Conservation (phyloP, 805 yeast species). For the Zygosaccharomyces lentus region DNA sequence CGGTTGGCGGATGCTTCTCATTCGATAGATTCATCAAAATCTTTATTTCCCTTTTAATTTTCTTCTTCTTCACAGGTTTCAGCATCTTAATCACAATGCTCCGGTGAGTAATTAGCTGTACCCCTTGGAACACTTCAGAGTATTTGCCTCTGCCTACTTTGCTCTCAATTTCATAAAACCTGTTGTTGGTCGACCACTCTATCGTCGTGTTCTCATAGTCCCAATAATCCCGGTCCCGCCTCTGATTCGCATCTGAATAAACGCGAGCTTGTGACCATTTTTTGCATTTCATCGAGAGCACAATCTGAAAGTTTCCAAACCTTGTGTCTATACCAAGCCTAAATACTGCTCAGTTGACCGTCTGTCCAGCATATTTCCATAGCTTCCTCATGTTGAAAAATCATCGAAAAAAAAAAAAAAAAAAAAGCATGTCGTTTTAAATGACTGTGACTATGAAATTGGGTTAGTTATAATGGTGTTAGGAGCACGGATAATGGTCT, state of each 20-base stretch:
- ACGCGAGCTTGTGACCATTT: slow-evolving; percentile 53
- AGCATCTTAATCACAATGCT: slow-evolving; percentile 81
- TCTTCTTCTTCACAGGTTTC: slow-evolving; percentile 90
- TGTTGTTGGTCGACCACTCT: slow-evolving; percentile 55
- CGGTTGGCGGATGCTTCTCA: slow-evolving; percentile 30
- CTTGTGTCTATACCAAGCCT: background rate
- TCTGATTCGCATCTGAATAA: slow-evolving; percentile 68
- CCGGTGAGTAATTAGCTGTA: slow-evolving; percentile 57
- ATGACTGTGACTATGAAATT: slow-evolving; percentile 1
- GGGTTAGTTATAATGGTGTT: background rate
- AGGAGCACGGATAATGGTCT: background rate
- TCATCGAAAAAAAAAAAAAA: slow-evolving; percentile 1
- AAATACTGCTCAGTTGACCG: background rate
- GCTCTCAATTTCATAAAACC: slow-evolving; percentile 67
- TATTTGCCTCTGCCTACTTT: slow-evolving; percentile 93
- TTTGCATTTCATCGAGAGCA: slow-evolving; percentile 30
- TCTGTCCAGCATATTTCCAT: background rate
- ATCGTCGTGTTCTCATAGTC: slow-evolving; percentile 70
- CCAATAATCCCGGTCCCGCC: slow-evolving; percentile 73
- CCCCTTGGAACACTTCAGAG: slow-evolving; percentile 90
- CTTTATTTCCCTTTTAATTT: slow-evolving; percentile 84
- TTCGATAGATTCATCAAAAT: slow-evolving; percentile 73
- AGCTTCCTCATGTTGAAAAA: slow-evolving; percentile 1
- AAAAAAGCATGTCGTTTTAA: slow-evolving; percentile 1
- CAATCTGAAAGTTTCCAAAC: background rate